Conservation (phyloP, 805 yeast genomes). For the Myxozyma vanderwaltii region DNA sequence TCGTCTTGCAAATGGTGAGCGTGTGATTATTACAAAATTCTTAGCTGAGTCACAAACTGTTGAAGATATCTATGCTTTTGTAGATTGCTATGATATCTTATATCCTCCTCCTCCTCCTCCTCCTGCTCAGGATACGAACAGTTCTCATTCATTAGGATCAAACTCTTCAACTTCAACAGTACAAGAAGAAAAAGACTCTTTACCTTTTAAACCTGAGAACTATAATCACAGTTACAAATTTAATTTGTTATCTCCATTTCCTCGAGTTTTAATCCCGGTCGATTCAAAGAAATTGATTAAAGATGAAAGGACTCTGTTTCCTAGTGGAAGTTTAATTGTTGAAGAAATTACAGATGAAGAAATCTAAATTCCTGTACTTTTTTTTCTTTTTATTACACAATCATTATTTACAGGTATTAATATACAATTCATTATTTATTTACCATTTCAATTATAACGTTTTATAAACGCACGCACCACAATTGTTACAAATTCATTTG, state of each 20-base stretch:
- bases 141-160: neutral
- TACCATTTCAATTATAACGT: too few relatives aligned
- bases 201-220: conserved; percentile 42
- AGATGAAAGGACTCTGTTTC: conserved; percentile 56
- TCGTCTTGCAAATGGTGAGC: conserved; percentile 62
- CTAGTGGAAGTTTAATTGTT: conserved; percentile 65
- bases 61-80: conserved; percentile 70
- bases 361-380: too few relatives aligned
- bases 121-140: neutral
- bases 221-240: conserved; percentile 55
- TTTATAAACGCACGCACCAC: too few relatives aligned
- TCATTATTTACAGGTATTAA: too few relatives aligned
- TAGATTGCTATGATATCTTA: conserved; percentile 52
- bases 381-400: too few relatives aligned
- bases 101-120: conserved; percentile 11
- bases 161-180: conserved; percentile 22
- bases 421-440: too few relatives aligned
- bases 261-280: conserved; percentile 51
- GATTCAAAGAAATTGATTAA: conserved; percentile 41
- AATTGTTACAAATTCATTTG: too few relatives aligned
- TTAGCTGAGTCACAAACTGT: conserved; percentile 48
- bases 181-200: conserved; percentile 29
- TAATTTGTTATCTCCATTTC: conserved; percentile 57
- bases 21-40: conserved; percentile 57
- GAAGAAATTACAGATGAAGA: conserved; percentile 42